Evolutionary conservation across 2,329 filamentous ascomycete genomes (phyloP).

Genomic region (Pseudopithomyces chartarum): DNA sequence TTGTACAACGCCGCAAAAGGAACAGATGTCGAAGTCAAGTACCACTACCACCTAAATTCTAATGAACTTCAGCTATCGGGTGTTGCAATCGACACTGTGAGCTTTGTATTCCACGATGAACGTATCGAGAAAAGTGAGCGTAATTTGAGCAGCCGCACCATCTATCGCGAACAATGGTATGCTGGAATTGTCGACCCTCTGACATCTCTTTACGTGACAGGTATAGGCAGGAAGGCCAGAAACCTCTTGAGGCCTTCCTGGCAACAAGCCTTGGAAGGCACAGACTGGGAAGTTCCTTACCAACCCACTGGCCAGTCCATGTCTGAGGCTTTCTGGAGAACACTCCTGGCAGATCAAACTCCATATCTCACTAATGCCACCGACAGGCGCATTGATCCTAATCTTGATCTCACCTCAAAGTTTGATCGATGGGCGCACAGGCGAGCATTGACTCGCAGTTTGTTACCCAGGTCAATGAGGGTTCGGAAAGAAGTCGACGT

Average conservation of each 20-base stretch:
- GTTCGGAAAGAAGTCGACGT: neutral
- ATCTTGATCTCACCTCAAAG: neutral
- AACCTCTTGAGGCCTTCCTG: neutral
- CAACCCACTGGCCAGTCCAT: neutral
- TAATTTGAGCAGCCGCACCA: neutral
- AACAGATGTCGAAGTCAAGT: constrained; percentile 3
- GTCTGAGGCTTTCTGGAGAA: constrained; percentile 7
- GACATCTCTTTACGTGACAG: neutral
- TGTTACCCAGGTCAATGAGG: neutral
- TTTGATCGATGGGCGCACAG: constrained; percentile 4
- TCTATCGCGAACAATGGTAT: neutral
- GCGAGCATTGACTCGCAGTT: neutral
- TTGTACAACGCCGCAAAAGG: neutral
- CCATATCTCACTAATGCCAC: constrained; percentile 2
- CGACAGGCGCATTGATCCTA: neutral
- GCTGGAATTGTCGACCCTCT: neutral
- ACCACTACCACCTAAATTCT: constrained; percentile 2
- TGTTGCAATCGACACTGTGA: neutral
- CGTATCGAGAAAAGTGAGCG: neutral
- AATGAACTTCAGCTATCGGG: constrained; percentile 2
- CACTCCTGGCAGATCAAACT: constrained; percentile 1
- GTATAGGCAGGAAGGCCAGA: neutral
- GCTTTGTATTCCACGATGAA: neutral
- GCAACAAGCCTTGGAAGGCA: neutral
- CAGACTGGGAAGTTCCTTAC: neutral